phyloP scores from a whole-genome alignment of 1,284 basidiomycete genomes.

The Nidula niveotomentosa region DNA sequence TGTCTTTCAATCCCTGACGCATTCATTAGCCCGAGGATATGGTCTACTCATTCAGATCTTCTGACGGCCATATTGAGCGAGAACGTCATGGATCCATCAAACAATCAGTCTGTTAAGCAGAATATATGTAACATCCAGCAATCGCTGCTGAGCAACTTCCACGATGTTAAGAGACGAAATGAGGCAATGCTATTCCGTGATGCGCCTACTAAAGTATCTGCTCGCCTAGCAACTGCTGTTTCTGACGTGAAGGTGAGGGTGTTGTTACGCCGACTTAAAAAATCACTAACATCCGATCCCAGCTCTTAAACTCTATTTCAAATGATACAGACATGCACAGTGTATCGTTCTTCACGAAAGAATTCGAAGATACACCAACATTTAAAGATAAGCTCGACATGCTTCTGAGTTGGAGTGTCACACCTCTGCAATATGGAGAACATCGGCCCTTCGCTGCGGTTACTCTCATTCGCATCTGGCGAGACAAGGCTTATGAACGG shows the following conservation, averaged over 20 bases:
- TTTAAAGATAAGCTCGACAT: slow-evolving; percentile 78
- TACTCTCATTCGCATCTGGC: slow-evolving; percentile 74
- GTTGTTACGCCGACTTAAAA: slow-evolving; percentile 5
- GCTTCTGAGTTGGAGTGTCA: slow-evolving; percentile 86
- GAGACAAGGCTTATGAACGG: slow-evolving; percentile 59
- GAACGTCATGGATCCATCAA: slow-evolving; percentile 26
- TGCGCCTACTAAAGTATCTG: slow-evolving; percentile 57
- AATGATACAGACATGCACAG: slow-evolving; percentile 65
- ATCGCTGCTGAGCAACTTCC: slow-evolving; percentile 46
- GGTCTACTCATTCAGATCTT: slow-evolving; percentile 51
- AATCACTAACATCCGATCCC: slow-evolving; percentile 1
- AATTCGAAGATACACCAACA: slow-evolving; percentile 36
- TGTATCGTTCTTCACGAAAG: slow-evolving; percentile 61
- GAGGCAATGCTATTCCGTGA: slow-evolving; percentile 77
- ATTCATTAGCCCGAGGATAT: slow-evolving; percentile 72
- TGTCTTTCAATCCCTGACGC: slow-evolving; percentile 68
- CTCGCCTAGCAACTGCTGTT: slow-evolving; percentile 61
- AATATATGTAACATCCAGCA: slow-evolving; percentile 41
- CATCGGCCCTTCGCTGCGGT: slow-evolving; percentile 84
- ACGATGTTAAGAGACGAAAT: slow-evolving; percentile 67
- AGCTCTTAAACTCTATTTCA: slow-evolving; percentile 84
- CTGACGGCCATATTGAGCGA: slow-evolving; percentile 45
- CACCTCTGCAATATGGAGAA: slow-evolving; percentile 80
- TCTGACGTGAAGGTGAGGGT: slow-evolving; percentile 68
- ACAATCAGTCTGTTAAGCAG: slow-evolving; percentile 35